These are phyloP conservation scores for Bretschneidera sinensis DNA, from an alignment of 345 rosid genomes.

Conservation along the genomic window DNA sequence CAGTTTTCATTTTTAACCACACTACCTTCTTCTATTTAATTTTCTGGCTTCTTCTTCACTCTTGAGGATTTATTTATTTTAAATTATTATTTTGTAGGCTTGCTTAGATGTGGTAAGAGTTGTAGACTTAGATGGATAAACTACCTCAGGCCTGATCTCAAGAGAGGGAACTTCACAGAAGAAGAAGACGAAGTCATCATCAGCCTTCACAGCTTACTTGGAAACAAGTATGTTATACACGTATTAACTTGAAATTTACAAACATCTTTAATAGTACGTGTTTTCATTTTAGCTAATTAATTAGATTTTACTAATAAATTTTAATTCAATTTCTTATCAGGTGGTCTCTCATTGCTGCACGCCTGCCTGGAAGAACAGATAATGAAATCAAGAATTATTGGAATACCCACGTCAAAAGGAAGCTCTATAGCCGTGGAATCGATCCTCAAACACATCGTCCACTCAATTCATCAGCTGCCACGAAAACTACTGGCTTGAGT, in stretches of 20 bases:
- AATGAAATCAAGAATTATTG: constrained; percentile 35
- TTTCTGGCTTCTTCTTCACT: no score
- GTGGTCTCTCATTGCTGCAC: constrained; percentile 34
- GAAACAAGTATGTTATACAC: constrained; percentile 32
- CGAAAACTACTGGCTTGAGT: not conserved
- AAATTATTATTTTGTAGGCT: not conserved
- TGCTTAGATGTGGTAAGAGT: constrained; percentile 31
- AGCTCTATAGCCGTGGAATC: constrained; percentile 20
- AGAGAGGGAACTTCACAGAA: constrained; percentile 29
- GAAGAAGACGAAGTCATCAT: constrained; percentile 35
- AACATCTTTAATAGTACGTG: no score
- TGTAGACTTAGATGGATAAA: constrained; percentile 33
- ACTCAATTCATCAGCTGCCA: constrained; percentile 2
- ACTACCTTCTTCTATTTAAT: no score
- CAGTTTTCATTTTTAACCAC: not conserved
- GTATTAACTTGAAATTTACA: no score
- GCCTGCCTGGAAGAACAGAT: constrained; percentile 32
- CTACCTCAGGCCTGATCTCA: constrained; percentile 29
- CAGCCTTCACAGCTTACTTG: constrained; percentile 27
- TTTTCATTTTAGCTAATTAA: no score
- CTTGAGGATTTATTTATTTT: no score
- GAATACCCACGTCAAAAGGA: constrained; percentile 26
- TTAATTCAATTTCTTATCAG: constrained; percentile 5
- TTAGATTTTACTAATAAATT: no score
- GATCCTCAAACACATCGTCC: constrained; percentile 25